These are phyloP conservation scores for Niebla homalea DNA, from an alignment of 495 filamentous ascomycete species.

Conservation along the genomic window DNA sequence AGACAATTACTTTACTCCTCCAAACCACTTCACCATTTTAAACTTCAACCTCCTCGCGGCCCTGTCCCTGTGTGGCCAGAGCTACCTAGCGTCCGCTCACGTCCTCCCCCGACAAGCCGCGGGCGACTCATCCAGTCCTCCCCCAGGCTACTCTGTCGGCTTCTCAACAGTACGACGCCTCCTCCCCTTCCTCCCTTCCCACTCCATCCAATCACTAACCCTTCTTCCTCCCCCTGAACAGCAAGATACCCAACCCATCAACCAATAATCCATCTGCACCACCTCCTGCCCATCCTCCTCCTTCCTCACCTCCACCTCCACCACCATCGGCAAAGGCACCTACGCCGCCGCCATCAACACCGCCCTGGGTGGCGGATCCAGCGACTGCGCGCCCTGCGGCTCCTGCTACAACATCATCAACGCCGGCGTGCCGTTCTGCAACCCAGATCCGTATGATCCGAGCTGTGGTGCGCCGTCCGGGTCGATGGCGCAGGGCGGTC, in stretches of 20 bases:
- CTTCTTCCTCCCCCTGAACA: not conserved
- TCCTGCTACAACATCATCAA: conserved; percentile 12
- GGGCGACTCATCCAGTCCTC: not conserved
- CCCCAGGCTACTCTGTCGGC: conserved; percentile 1
- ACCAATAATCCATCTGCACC: conserved; percentile 10
- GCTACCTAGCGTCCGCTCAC: not conserved
- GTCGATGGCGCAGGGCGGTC: not conserved
- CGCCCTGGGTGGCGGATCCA: conserved; percentile 2
- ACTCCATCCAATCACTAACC: not conserved
- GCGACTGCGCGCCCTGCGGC: conserved; percentile 8
- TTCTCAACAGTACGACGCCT: conserved; percentile 4
- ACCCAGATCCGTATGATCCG: conserved; percentile 1
- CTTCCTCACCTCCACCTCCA: not conserved
- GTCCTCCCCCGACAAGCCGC: not conserved
- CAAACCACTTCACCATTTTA: too few species aligned
- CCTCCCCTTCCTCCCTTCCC: not conserved
- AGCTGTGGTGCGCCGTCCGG: conserved; percentile 3
- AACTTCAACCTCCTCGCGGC: not conserved
- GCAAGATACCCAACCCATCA: conserved; percentile 8
- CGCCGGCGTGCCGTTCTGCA: conserved; percentile 7
- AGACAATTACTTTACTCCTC: too few species aligned
- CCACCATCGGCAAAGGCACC: conserved; percentile 1
- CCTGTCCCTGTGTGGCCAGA: not conserved
- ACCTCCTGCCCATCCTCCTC: conserved; percentile 1
- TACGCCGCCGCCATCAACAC: conserved; percentile 7